phyloP scores from a whole-genome alignment of 23 red algal species.

The Gracilaria gracilis region DNA sequence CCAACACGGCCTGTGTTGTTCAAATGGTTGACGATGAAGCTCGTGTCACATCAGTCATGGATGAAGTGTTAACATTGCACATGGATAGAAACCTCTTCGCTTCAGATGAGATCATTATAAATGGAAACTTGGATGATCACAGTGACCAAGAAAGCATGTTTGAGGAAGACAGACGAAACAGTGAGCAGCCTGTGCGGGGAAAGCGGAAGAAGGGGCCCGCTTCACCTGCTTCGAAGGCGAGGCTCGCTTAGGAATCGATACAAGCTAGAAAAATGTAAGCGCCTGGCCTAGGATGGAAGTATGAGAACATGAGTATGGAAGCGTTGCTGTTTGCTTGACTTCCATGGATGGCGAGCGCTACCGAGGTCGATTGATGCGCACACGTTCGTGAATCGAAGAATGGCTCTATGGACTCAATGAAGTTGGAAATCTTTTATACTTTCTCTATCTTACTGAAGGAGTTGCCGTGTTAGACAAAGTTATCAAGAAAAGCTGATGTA shows the following conservation, averaged over 20 bases:
- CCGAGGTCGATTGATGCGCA: too few relatives aligned
- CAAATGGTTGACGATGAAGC: constrained; percentile 73
- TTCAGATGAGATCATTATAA: constrained; percentile 60
- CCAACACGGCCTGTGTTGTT: constrained; percentile 67
- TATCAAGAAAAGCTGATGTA: too few relatives aligned
- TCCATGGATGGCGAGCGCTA: too few relatives aligned
- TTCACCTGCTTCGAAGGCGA: not conserved
- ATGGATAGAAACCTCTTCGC: constrained; percentile 46
- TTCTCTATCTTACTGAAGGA: too few relatives aligned
- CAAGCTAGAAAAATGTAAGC: not conserved
- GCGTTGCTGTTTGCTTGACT: not conserved
- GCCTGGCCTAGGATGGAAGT: too few relatives aligned
- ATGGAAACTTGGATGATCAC: constrained; percentile 45
- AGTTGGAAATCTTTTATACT: too few relatives aligned
- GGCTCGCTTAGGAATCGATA: not conserved
- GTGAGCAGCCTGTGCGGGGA: not conserved
- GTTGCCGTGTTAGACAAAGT: too few relatives aligned
- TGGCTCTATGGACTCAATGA: too few relatives aligned
- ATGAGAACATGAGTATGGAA: not conserved
- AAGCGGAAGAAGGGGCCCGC: not conserved
- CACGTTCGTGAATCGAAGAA: too few relatives aligned
- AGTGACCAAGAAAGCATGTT: not conserved
- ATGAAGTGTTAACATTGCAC: constrained; percentile 50
- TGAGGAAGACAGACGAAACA: not conserved
- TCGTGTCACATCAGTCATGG: constrained; percentile 61